Evolutionary conservation across 768 basidiomycete genomes (phyloP).

Genomic region (Hypholoma fasciculare): DNA sequence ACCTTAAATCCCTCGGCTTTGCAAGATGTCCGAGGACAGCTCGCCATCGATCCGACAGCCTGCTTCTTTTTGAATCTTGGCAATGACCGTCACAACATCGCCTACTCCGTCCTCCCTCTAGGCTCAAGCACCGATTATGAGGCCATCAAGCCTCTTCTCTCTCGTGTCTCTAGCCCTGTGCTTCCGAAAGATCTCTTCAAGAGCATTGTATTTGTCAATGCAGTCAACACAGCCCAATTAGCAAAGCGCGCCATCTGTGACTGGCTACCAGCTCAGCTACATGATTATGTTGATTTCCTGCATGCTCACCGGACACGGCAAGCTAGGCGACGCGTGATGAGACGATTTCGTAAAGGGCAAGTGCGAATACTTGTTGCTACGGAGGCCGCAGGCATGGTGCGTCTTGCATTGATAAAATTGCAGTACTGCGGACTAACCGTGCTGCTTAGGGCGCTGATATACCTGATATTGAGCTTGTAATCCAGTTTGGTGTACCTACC

Average conservation of each 20-base stretch:
- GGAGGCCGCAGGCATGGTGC: conserved; percentile 36
- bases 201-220: conserved; percentile 20
- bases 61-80: conserved; percentile 35
- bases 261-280: conserved; percentile 10
- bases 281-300: conserved; percentile 19
- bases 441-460: conserved; percentile 29
- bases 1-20: conserved; percentile 29
- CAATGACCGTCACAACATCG: conserved; percentile 36
- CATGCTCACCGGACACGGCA: conserved; percentile 21
- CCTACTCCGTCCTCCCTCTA: conserved; percentile 21
- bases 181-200: conserved; percentile 16
- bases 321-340: conserved; percentile 24
- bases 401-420: too few relatives aligned
- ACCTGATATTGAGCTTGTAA: conserved; percentile 30
- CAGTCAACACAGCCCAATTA: conserved; percentile 16
- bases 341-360: conserved; percentile 20
- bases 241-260: conserved; percentile 7
- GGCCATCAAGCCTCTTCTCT: conserved; percentile 17
- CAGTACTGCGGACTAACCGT: background rate
- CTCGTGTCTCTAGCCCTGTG: too few relatives aligned
- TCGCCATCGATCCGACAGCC: conserved; percentile 20
- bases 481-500: conserved; percentile 30
- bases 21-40: conserved; percentile 20
- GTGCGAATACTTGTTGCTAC: conserved; percentile 29
- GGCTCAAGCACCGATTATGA: conserved; percentile 21